phyloP scores from a whole-genome alignment of 1,139 yeast species.

The Yarrowia galli region DNA sequence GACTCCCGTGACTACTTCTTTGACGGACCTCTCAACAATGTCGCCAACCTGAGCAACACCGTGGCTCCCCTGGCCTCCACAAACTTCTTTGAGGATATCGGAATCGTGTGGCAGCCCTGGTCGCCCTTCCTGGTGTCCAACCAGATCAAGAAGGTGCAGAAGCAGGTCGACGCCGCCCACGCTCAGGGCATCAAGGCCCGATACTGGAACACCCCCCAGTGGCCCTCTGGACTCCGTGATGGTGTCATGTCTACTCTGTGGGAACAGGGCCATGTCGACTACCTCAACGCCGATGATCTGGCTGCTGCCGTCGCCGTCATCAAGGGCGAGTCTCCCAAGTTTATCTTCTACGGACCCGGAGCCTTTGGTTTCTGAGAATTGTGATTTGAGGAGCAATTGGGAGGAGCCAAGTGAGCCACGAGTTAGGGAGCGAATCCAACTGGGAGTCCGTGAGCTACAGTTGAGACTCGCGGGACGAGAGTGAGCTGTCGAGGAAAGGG shows the following conservation, averaged over 20 bases:
- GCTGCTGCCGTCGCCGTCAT: conserved; percentile 43
- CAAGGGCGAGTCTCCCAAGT: conserved; percentile 41
- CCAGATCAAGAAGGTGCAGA: conserved; percentile 48
- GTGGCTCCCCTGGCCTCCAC: conserved; percentile 40
- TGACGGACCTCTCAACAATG: conserved; percentile 44
- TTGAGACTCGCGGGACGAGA: no score
- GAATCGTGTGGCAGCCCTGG: conserved; percentile 40
- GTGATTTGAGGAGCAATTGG: no score
- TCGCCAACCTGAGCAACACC: conserved; percentile 25
- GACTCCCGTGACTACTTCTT: conserved; percentile 44
- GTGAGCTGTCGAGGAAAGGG: no score
- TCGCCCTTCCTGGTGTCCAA: conserved; percentile 46
- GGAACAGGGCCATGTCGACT: conserved; percentile 52
- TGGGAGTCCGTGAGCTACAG: not conserved
- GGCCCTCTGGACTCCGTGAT: conserved; percentile 54
- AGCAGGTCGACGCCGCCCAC: conserved; percentile 52
- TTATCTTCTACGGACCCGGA: conserved; percentile 18
- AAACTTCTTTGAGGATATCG: conserved; percentile 40
- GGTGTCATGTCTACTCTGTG: conserved; percentile 54
- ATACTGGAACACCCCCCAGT: conserved; percentile 61
- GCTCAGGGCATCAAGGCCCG: conserved; percentile 53
- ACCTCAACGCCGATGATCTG: conserved; percentile 50
- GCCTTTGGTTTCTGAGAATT: no score
- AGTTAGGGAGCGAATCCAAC: not conserved
- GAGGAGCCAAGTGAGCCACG: not conserved